Evolutionary conservation across 345 rosid genomes (phyloP), one percentile per base, ranked within the genome.

Genomic region (Populus ilicifolia): DNA sequence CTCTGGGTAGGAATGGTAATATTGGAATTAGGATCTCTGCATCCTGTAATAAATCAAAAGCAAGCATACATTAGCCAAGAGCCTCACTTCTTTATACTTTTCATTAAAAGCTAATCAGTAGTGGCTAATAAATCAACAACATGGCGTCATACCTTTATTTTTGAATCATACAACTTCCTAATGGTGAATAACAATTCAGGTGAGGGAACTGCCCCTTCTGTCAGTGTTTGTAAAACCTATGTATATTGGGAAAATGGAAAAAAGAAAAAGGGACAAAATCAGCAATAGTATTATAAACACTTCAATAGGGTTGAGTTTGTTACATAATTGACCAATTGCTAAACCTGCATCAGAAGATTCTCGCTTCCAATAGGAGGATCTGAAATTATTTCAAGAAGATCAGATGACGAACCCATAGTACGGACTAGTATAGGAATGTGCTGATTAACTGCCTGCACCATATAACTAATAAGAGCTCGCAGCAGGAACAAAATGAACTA

Each of bases 341-440:
- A 81, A 77, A 95, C 99, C 98, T 92, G 97, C 83, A 88, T 78
- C 64, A 96, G 87, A 84, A 96, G 99, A 83, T 84, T 82, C 81
- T 91, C 90, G 61, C 98, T 93, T 84, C 97, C 99, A 86, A 66
- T 82, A 29, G 98, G 97, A 80, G 98, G 97, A 82, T 96, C 99
- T 70, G 96, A 87, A 75, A 96, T 88, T 81, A 96, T 91, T 85
- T 87, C 90, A 83, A 96, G 98, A 80, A 92, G 98, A 78, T 88
- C 96, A 48, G 90, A 77, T 50, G 99, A 96, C n/a, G 96, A 82
- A 54, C 99, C 99, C 89, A 93, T 96, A 8, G 99, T 96, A 54
- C 99, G 99, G 76, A 93, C 97, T 71, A 96, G 88, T 71, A 92
- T 89, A 10, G 99, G 99, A 75, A 91, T 89, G 78, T 96, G 99